Percentiles rank a stretch among this genome's conserved stretches.
phyloP scores from a whole-genome alignment of 1,284 basidiomycete genomes.

The Marasmius tenuissimus region DNA sequence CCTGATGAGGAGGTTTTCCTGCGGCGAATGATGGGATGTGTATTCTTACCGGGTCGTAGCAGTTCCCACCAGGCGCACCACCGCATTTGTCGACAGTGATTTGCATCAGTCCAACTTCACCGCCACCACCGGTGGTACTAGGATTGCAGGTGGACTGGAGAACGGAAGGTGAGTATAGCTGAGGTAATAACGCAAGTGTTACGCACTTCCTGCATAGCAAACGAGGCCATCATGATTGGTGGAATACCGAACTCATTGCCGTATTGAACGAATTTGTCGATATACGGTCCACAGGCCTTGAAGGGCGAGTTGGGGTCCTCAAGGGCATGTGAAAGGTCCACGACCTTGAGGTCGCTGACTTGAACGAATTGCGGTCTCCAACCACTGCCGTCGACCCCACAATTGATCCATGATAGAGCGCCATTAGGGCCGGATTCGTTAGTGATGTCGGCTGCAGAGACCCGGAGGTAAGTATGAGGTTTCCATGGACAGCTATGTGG shows the following conservation, averaged over 20 bases:
- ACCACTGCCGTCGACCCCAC: slow-evolving; percentile 60
- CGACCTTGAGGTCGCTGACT: slow-evolving; percentile 52
- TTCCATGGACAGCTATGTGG: not conserved
- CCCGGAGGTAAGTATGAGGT: slow-evolving; percentile 1
- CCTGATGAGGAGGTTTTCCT: not conserved
- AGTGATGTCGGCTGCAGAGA: slow-evolving; percentile 44
- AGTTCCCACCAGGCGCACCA: slow-evolving; percentile 62
- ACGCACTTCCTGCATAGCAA: slow-evolving; percentile 79
- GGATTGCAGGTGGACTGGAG: slow-evolving; percentile 66
- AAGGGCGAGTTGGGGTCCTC: slow-evolving; percentile 56
- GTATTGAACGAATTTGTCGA: slow-evolving; percentile 63
- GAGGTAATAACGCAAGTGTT: not conserved
- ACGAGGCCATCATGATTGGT: slow-evolving; percentile 77
- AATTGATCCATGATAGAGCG: slow-evolving; percentile 75
- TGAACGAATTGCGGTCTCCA: slow-evolving; percentile 65
- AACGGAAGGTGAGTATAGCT: not conserved
- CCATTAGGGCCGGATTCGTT: slow-evolving; percentile 72
- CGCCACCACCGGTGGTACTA: slow-evolving; percentile 60
- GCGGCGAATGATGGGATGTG: not conserved
- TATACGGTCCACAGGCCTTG: slow-evolving; percentile 56
- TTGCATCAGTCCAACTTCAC: slow-evolving; percentile 88
- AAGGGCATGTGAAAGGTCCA: slow-evolving; percentile 51
- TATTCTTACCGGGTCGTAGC: slow-evolving; percentile 60
- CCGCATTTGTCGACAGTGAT: slow-evolving; percentile 79
- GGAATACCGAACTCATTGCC: slow-evolving; percentile 54